A percentile compares a stretch with the other conserved stretches of the same genome.
Conservation (phyloP, 352 stramenopile species). For the Globisporangium uncinulatum region DNA sequence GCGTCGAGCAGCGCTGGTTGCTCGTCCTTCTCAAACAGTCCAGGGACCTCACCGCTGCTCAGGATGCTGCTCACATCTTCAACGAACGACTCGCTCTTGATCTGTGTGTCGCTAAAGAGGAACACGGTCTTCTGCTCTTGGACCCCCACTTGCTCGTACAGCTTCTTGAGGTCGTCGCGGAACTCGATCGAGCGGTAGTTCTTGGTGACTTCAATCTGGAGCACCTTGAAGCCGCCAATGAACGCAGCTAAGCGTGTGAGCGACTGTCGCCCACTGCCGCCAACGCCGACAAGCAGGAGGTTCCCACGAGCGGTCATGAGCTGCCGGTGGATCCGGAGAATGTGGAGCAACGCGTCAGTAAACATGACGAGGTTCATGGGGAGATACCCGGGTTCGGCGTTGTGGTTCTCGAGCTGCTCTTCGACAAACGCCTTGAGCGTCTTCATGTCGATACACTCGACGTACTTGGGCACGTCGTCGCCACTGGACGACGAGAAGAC, state of each 20-base stretch:
- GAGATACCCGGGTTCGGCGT: slow-evolving; percentile 81
- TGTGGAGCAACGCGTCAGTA: slow-evolving; percentile 86
- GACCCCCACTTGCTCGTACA: slow-evolving; percentile 77
- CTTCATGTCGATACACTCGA: slow-evolving; percentile 84
- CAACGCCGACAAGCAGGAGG: slow-evolving; percentile 90
- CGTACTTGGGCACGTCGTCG: slow-evolving; percentile 44
- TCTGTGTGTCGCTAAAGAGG: slow-evolving; percentile 93
- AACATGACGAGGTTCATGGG: slow-evolving; percentile 91
- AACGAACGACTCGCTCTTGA: slow-evolving; percentile 92
- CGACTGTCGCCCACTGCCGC: slow-evolving; percentile 87
- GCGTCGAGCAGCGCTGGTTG: slow-evolving; percentile 80
- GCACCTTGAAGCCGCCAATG: slow-evolving; percentile 86
- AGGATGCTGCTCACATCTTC: slow-evolving; percentile 94
- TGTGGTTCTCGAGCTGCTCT: slow-evolving; percentile 90
- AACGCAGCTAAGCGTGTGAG: slow-evolving; percentile 86
- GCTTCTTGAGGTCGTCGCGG: slow-evolving; percentile 90
- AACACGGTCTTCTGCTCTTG: slow-evolving; percentile 87
- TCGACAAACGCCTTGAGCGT: slow-evolving; percentile 86
- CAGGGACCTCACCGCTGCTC: slow-evolving; percentile 88
- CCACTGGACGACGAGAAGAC: slow-evolving; percentile 47
- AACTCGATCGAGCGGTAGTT: slow-evolving; percentile 91
- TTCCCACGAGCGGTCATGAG: slow-evolving; percentile 88
- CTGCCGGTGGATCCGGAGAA: slow-evolving; percentile 88
- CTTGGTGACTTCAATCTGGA: slow-evolving; percentile 94
- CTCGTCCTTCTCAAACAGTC: slow-evolving; percentile 91